Conservation (phyloP, 164 flowering plant species). For the Litsea cubeba region DNA sequence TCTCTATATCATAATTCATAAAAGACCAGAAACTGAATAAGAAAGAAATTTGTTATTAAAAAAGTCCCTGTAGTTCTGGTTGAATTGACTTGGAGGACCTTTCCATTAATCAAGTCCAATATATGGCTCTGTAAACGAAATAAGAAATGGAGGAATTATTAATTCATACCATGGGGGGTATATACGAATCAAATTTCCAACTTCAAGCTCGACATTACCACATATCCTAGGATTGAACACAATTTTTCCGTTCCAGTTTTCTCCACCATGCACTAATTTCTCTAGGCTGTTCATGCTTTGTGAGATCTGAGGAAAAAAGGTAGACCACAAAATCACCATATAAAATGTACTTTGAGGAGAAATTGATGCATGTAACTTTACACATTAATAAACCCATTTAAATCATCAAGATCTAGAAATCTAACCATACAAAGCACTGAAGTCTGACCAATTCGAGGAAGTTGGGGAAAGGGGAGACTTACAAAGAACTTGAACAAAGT, state of each 20-base stretch:
- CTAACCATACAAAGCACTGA: not conserved
- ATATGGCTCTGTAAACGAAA: too few species aligned
- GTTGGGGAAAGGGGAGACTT: not conserved
- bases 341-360: not conserved
- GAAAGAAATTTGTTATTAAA: too few species aligned
- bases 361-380: not conserved
- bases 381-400: not conserved
- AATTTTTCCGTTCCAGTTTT: conserved; percentile 23
- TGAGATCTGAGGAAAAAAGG: conserved; percentile 29
- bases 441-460: not conserved
- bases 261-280: conserved; percentile 13
- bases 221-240: conserved; percentile 63
- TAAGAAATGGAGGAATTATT: not conserved
- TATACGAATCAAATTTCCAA: conserved; percentile 54
- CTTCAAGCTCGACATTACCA: conserved; percentile 63
- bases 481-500: too few species aligned
- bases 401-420: not conserved
- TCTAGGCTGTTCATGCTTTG: conserved; percentile 12
- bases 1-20: too few species aligned
- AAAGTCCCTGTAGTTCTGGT: too few species aligned
- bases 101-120: too few species aligned
- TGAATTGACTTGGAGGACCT: too few species aligned
- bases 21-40: too few species aligned
- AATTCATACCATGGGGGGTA: conserved; percentile 69
- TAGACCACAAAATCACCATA: not conserved